These are phyloP conservation scores for Geotrichum citri-aurantii DNA, from an alignment of 1,139 yeast species.

Conservation along the genomic window DNA sequence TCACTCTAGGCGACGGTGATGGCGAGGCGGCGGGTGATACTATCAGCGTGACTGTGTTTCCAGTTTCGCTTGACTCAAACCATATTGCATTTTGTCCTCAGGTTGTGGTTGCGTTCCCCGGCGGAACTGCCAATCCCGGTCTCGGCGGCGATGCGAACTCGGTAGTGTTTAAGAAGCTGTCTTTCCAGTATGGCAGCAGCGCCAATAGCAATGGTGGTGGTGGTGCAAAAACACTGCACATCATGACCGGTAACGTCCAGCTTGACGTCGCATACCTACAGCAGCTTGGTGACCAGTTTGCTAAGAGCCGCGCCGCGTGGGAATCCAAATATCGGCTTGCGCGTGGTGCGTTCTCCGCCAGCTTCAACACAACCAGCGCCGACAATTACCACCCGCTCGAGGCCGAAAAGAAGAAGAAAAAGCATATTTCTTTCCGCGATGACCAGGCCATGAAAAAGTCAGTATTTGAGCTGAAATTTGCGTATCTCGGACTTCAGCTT, in stretches of 20 bases:
- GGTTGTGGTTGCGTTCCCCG: background rate
- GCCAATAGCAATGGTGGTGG: background rate
- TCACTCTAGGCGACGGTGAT: constrained; percentile 7
- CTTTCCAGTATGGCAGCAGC: constrained; percentile 3
- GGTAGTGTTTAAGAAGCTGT: constrained; percentile 3
- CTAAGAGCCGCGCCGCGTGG: background rate
- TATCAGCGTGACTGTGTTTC: constrained; percentile 21
- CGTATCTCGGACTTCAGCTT: constrained; percentile 8
- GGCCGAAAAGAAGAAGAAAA: background rate
- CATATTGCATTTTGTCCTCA: constrained; percentile 10
- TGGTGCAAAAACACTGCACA: constrained; percentile 1
- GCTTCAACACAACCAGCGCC: background rate
- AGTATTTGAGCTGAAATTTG: constrained; percentile 5
- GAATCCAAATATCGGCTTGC: background rate
- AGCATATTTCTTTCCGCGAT: background rate
- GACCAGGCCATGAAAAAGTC: background rate
- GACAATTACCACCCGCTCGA: background rate
- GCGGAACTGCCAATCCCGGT: background rate
- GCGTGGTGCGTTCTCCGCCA: background rate
- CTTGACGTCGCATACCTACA: constrained; percentile 1
- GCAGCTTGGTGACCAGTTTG: background rate
- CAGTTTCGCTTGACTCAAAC: constrained; percentile 21
- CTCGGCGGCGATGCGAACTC: background rate
- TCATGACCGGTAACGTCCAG: constrained; percentile 7
- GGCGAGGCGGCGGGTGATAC: constrained; percentile 13